Evolutionary conservation across 2,329 filamentous ascomycete genomes (phyloP).

Genomic region (Clathrospora elynae): DNA sequence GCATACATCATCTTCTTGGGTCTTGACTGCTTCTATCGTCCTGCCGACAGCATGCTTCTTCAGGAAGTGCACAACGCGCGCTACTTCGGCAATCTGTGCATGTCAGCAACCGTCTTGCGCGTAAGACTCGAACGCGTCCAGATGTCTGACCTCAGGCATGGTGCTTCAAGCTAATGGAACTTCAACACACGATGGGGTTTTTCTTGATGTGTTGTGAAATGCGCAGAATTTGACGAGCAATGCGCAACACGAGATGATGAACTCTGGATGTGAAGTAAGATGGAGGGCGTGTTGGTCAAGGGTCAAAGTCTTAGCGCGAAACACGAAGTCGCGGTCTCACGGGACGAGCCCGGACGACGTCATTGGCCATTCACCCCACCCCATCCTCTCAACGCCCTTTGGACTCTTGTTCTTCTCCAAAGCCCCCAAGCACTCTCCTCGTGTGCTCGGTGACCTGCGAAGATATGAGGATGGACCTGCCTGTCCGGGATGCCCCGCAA

Average conservation of each 20-base stretch:
- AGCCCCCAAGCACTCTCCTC: no score
- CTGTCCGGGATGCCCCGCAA: slow-evolving; percentile 29
- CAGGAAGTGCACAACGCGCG: slow-evolving; percentile 84
- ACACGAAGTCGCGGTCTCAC: slow-evolving; percentile 37
- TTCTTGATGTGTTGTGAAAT: not conserved
- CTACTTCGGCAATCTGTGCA: slow-evolving; percentile 63
- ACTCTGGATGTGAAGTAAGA: slow-evolving; percentile 2
- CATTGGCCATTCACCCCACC: slow-evolving; percentile 27
- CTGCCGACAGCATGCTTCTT: slow-evolving; percentile 83
- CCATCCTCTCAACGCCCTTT: not conserved
- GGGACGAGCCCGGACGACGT: slow-evolving; percentile 28
- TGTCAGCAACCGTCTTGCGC: slow-evolving; percentile 12
- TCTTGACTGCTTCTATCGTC: slow-evolving; percentile 70
- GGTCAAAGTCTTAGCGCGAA: slow-evolving; percentile 18
- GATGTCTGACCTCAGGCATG: slow-evolving; percentile 50
- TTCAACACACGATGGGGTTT: no score
- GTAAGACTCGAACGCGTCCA: slow-evolving; percentile 4
- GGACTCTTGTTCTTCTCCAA: not conserved
- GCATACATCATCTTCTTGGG: slow-evolving; percentile 69
- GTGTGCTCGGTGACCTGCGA: not conserved
- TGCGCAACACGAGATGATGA: slow-evolving; percentile 2
- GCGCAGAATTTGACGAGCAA: not conserved
- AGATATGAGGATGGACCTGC: slow-evolving; percentile 24
- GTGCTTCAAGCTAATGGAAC: no score
- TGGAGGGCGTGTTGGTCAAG: slow-evolving; percentile 3